Percentiles rank a stretch among this genome's conserved stretches.
Conservation (phyloP, 805 yeast species). For the Metschnikowia aberdeeniae region DNA sequence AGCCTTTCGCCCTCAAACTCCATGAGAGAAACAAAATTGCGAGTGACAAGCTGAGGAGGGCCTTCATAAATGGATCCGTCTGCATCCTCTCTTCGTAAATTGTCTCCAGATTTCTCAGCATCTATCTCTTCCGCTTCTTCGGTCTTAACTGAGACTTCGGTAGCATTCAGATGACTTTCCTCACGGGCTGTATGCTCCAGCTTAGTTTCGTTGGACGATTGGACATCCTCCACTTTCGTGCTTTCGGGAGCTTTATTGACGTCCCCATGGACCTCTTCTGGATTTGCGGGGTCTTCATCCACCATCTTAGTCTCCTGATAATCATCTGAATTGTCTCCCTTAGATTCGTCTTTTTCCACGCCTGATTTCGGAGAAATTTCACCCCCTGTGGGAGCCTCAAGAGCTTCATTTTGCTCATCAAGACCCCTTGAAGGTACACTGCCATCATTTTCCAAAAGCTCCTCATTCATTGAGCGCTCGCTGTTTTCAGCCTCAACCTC, state of each 20-base stretch:
- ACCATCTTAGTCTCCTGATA: not conserved
- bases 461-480: no score
- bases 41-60: constrained; percentile 59
- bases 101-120: not conserved
- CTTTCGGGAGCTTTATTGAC: no score
- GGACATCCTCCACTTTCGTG: no score
- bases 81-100: not conserved
- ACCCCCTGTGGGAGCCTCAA: no score
- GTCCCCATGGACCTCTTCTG: no score
- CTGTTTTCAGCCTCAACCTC: no score
- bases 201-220: no score
- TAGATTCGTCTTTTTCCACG: not conserved
- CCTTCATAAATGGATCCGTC: constrained; percentile 50
- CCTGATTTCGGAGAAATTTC: not conserved
- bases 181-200: no score
- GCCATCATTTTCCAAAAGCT: no score
- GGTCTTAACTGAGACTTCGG: constrained; percentile 9
- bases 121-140: constrained; percentile 6
- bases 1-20: constrained; percentile 39
- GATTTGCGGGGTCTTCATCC: not conserved
- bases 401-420: no score
- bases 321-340: not conserved
- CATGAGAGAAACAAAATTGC: constrained; percentile 51
- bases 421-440: no score
- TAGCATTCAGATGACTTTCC: constrained; percentile 8